Evolutionary conservation across 2,329 filamentous ascomycete genomes (phyloP).

Genomic region (Bipolaris gigantea): DNA sequence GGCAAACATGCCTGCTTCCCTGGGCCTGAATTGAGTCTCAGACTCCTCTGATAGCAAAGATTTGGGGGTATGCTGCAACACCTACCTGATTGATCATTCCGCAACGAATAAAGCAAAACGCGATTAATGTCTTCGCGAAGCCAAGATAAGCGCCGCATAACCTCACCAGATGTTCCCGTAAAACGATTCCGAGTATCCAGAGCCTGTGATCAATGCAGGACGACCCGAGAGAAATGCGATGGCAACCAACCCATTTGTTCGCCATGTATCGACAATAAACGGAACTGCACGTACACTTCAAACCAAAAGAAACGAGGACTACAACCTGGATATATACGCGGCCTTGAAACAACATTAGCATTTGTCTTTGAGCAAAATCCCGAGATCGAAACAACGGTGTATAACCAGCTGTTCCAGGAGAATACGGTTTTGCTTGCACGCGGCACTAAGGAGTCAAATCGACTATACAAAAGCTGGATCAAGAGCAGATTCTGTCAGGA

Average conservation of each 20-base stretch:
- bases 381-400: constrained; percentile 61
- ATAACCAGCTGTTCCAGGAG: constrained; percentile 55
- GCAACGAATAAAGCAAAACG: not conserved
- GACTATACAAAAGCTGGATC: constrained; percentile 63
- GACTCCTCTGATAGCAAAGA: not conserved
- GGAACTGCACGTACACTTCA: constrained; percentile 70
- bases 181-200: constrained; percentile 66
- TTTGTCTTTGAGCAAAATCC: constrained; percentile 50
- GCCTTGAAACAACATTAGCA: constrained; percentile 66
- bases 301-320: constrained; percentile 75
- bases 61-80: not conserved
- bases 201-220: constrained; percentile 69
- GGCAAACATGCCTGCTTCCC: not conserved
- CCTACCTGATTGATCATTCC: not conserved
- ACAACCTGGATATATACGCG: constrained; percentile 56
- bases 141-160: constrained; percentile 24
- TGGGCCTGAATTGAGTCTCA: not conserved
- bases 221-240: constrained; percentile 71
- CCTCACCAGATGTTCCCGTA: constrained; percentile 21
- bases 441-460: constrained; percentile 56
- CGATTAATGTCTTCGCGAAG: constrained; percentile 22
- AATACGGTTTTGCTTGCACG: constrained; percentile 56
- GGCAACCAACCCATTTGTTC: constrained; percentile 67
- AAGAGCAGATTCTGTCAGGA: constrained; percentile 63
- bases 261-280: constrained; percentile 64